phyloP scores from a whole-genome alignment of 257 asterid species.

The Euphrasia confusa region DNA sequence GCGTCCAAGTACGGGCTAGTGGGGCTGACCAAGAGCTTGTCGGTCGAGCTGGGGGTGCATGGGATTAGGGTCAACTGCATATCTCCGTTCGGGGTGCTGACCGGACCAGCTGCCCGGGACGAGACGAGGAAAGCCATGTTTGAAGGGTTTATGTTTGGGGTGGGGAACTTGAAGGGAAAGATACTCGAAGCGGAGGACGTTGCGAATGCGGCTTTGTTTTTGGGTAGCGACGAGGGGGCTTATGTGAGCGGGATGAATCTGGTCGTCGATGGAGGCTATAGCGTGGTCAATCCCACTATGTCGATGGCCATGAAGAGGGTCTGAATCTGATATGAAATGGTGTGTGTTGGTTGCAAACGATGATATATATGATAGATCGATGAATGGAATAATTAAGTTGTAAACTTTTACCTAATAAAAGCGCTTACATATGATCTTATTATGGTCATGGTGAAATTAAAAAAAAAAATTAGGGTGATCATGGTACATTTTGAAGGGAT shows the following conservation, averaged over 20 bases:
- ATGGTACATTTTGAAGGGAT: no score
- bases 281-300: conserved; percentile 37
- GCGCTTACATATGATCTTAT: no score
- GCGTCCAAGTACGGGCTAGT: conserved; percentile 38
- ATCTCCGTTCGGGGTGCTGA: conserved; percentile 41
- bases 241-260: conserved; percentile 50
- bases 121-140: conserved; percentile 9
- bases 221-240: conserved; percentile 44
- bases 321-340: neutral
- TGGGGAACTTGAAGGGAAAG: conserved; percentile 35
- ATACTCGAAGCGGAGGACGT: conserved; percentile 29
- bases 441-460: no score
- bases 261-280: conserved; percentile 52
- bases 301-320: neutral
- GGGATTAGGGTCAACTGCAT: conserved; percentile 53
- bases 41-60: conserved; percentile 39
- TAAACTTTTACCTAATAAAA: no score
- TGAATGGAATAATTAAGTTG: no score
- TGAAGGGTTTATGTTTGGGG: conserved; percentile 5
- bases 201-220: conserved; percentile 40
- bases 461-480: no score
- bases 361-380: no score
- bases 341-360: no score
- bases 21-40: conserved; percentile 37
- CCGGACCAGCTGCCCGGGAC: neutral